phyloP scores from a whole-genome alignment of 345 rosid genomes.

The Gynandropsis gynandra region DNA sequence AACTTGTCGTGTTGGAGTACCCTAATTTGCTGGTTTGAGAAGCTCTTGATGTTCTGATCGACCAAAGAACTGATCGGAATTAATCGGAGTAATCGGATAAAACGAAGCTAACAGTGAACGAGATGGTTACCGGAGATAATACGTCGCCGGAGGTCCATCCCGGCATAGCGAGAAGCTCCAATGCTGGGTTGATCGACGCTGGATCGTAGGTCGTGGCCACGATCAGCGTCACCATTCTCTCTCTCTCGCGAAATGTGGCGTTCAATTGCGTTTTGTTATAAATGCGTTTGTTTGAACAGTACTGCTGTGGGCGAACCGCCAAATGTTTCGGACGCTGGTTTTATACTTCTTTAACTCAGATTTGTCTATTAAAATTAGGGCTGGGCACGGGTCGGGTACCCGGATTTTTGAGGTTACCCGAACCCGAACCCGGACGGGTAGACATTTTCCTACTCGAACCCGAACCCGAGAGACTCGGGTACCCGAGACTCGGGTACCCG shows the following conservation, averaged over 20 bases:
- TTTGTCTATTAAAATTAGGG: too few species aligned
- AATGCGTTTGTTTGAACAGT: conserved; percentile 17
- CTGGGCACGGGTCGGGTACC: too few species aligned
- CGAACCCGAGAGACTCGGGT: too few species aligned
- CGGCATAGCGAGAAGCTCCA: conserved; percentile 60
- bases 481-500: too few species aligned
- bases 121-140: conserved; percentile 34
- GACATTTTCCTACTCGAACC: too few species aligned
- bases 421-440: too few species aligned
- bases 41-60: conserved; percentile 55
- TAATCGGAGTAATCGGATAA: neutral
- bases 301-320: conserved; percentile 12
- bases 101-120: neutral
- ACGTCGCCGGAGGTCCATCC: conserved; percentile 51
- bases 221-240: conserved; percentile 58
- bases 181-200: conserved; percentile 87
- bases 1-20: conserved; percentile 53
- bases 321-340: conserved; percentile 12
- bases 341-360: too few species aligned
- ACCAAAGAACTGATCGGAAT: neutral
- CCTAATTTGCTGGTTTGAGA: conserved; percentile 45
- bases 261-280: conserved; percentile 13
- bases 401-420: too few species aligned
- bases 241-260: conserved; percentile 21
- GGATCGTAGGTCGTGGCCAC: conserved; percentile 80